Percentiles rank a stretch among this genome's conserved stretches.
These are phyloP conservation scores for Lecanicillium sp. DNA, from an alignment of 2,329 filamentous ascomycete genomes.

Conservation along the genomic window DNA sequence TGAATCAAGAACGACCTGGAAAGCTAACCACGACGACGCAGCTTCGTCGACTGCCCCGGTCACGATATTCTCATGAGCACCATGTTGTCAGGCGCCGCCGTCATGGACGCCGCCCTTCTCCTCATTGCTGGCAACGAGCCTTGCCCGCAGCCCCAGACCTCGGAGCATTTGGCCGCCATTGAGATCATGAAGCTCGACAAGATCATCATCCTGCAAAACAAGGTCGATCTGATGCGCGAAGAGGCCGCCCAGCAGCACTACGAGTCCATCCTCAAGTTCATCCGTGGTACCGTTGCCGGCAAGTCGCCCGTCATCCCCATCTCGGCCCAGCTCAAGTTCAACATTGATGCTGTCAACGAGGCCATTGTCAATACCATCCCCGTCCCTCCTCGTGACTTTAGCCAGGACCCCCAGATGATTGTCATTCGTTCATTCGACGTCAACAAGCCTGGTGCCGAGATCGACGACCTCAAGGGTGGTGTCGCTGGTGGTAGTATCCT, in stretches of 20 bases:
- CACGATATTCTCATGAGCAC: slow-evolving; percentile 99
- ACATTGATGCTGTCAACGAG: slow-evolving; percentile 97
- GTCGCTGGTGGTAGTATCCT: slow-evolving; percentile 96
- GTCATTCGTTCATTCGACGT: slow-evolving; percentile 99
- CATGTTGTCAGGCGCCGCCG: slow-evolving; percentile 97
- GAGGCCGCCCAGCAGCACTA: slow-evolving; percentile 91
- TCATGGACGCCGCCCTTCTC: slow-evolving; percentile 97
- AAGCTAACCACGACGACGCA: no score
- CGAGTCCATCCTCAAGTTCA: slow-evolving; percentile 97
- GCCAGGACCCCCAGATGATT: slow-evolving; percentile 92
- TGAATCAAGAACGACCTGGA: no score
- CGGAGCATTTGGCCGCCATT: slow-evolving; percentile 96
- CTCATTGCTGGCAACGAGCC: slow-evolving; percentile 97
- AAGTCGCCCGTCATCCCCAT: slow-evolving; percentile 95
- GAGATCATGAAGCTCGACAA: slow-evolving; percentile 99
- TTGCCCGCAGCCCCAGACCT: slow-evolving; percentile 96
- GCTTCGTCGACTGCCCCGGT: slow-evolving; percentile 96
- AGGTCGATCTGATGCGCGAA: slow-evolving; percentile 97
- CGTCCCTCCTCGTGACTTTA: slow-evolving; percentile 84
- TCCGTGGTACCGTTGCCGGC: slow-evolving; percentile 92
- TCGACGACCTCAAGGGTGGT: slow-evolving; percentile 96
- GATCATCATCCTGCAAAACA: slow-evolving; percentile 99
- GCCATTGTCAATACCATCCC: slow-evolving; percentile 93
- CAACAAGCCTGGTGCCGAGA: slow-evolving; percentile 98
- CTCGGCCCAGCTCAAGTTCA: slow-evolving; percentile 96